Base-by-base conservation (phyloP, 495 filamentous ascomycete genomes). In the Aspergillus olivimuriae region DNA sequence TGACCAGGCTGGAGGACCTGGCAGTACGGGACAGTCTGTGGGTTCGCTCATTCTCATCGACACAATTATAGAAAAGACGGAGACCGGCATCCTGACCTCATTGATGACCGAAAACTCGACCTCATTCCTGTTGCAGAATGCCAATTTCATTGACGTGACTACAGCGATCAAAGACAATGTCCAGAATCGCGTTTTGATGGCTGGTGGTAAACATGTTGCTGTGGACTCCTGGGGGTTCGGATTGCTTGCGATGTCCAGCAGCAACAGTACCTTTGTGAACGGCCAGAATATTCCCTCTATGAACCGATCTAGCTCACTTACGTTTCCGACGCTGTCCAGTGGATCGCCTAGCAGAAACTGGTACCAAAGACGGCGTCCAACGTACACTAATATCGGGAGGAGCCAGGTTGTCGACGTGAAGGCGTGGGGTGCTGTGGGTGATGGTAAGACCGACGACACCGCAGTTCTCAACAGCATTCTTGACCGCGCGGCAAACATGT, bases 31-130 rank as follows among this genome's bases (percentile, higher is more conserved):
- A 1, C 80, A 82, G 49, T 65, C 63, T 5, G 79, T 83, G 16
- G 81, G 83, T 10, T 83, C 82, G 0, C 66, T 87, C n/a, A 60
- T 88, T 18, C 61, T 92, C 4, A 58, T 80, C 18, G 86, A 92
- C 59, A 78, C 75, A 48, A 69, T 63, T 4, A 78, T 89, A 50
- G 74, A 66, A 24, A 78, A 82, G 52, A 81, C 78, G 6, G 67
- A 63, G 11, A 69, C 77, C 24, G 83, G 79, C 40, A 70, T 88
- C 50, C 61, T 70, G 35, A 87, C 81, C 20, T 52, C 56, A 1
- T 17, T 55, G 1, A 46, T 43, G 18, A 17, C 47, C 0, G 53
- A 59, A 20, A 59, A 59, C 39, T 55, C 56, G 1, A 57, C 51
- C 12, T 40, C 56, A 0, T 19, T 57, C 2, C 45, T 59, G 1